phyloP scores from a whole-genome alignment of 2,329 filamentous ascomycete species.

The Knoxdaviesia capensis region DNA sequence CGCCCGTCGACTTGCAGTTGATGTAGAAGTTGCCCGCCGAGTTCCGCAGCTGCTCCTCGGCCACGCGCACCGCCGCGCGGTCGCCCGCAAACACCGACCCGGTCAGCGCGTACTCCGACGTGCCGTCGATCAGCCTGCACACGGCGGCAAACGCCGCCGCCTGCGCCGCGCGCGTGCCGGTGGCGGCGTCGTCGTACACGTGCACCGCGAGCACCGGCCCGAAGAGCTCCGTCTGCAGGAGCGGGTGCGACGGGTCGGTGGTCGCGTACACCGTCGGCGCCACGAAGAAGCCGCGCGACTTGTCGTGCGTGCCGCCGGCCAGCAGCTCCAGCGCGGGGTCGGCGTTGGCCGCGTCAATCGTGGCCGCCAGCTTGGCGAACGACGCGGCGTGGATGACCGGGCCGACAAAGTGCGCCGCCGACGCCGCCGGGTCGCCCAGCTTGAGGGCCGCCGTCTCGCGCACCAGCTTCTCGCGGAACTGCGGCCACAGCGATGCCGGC shows the following conservation, averaged over 20 bases:
- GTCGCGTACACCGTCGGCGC: conserved; percentile 67
- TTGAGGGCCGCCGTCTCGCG: conserved; percentile 51
- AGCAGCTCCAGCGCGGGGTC: conserved; percentile 55
- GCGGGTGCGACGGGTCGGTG: conserved; percentile 50
- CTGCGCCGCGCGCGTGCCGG: conserved; percentile 12
- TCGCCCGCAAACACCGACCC: conserved; percentile 58
- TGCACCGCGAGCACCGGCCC: conserved; percentile 57
- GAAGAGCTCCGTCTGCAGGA: conserved; percentile 64
- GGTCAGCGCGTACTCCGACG: conserved; percentile 60
- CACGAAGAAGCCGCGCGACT: conserved; percentile 63
- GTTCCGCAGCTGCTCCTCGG: conserved; percentile 52
- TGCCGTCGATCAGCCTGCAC: conserved; percentile 46
- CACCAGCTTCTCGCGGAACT: conserved; percentile 47
- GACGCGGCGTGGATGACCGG: conserved; percentile 69
- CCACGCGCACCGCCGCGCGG: conserved; percentile 41
- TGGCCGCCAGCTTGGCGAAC: conserved; percentile 60
- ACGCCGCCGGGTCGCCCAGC: conserved; percentile 45
- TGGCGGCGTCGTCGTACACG: conserved; percentile 51
- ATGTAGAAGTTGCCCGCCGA: conserved; percentile 71
- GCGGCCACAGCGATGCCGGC: conserved; percentile 51
- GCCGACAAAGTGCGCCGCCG: conserved; percentile 64
- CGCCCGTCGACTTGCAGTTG: conserved; percentile 64
- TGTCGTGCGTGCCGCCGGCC: conserved; percentile 58
- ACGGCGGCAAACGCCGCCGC: conserved; percentile 33
- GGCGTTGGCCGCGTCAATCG: conserved; percentile 62